Conservation (phyloP, 23 red algal genomes). For the Chondrus crispus region DNA sequence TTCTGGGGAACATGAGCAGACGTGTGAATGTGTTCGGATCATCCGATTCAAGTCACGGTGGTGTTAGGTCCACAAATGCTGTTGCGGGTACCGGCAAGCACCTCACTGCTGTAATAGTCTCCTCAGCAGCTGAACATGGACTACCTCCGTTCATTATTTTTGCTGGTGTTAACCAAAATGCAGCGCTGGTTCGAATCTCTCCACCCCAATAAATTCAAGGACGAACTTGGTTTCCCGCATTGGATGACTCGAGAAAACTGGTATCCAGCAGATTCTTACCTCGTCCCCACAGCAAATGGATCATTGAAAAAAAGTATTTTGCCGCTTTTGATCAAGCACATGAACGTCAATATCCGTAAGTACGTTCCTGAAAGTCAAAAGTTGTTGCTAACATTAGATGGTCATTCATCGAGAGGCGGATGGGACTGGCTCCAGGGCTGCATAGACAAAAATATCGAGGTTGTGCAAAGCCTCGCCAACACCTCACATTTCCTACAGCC, state of each 20-base stretch:
- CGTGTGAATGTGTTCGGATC: background rate
- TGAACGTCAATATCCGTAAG: background rate
- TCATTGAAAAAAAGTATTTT: background rate
- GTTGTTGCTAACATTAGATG: background rate
- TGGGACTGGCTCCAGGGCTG: background rate
- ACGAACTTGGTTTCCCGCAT: background rate
- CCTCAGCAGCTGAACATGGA: background rate
- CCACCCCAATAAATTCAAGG: background rate
- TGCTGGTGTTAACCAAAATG: background rate
- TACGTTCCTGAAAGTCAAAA: background rate
- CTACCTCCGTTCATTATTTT: background rate
- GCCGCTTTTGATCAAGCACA: background rate
- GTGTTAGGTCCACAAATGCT: background rate
- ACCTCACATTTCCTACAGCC: background rate
- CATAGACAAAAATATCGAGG: background rate
- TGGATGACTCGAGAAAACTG: background rate
- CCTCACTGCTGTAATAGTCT: background rate
- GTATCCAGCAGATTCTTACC: background rate
- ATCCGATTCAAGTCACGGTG: background rate
- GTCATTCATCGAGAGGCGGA: background rate
- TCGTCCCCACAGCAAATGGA: background rate
- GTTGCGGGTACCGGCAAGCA: background rate
- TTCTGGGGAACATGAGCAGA: background rate
- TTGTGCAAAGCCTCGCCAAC: background rate
- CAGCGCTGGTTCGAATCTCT: background rate